Evolutionary conservation across 768 basidiomycete species (phyloP), one percentile per base, ranked within the genome.

Genomic region (Collybia sp.): DNA sequence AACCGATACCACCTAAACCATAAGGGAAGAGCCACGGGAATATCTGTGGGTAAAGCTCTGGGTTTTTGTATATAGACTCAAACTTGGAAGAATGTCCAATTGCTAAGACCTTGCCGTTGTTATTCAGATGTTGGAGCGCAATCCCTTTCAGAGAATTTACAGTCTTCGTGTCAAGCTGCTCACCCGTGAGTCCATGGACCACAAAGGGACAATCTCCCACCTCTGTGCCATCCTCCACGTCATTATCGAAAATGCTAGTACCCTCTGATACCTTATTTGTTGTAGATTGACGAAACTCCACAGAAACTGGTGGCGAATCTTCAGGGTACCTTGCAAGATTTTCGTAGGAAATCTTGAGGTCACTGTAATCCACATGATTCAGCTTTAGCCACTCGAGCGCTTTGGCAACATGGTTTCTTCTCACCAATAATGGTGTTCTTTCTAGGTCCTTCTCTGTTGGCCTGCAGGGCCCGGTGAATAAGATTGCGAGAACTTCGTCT

Each of bases 11-110:
- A 2, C 63, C 63, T 17, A 55, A 32, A 0, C 70, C 67, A 53
- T 70, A 72, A 0, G 68, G 70, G 53, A 66, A 73, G 0, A 73
- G 50, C 67, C 68, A 71, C 0, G 69, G 71, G 55, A 70, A 72
- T 62, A 71, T 67, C 5, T 61, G 52, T 2, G 71, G 66, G 51
- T 68, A 73, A 13, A 69, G 41, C 2, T 50, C 42, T 3, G 64
- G 59, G 50, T 75, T 70, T 9, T 65, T 38, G 32, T 55, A 65
- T 8, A 60, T 53, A 2, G 58, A 58, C 40, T 63, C 43, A 0
- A 62, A 57, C 1, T 48, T 16, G 0, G 37, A 30, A 4, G 40
- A 39, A 30, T 62, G 63, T 1, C 63, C 63, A 11, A 69, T 55
- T 0, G 46, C 61, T 0, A 74, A 41, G 0, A 62, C 49, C 17